Conservation (phyloP, 805 yeast species). For the Pichia californica region DNA sequence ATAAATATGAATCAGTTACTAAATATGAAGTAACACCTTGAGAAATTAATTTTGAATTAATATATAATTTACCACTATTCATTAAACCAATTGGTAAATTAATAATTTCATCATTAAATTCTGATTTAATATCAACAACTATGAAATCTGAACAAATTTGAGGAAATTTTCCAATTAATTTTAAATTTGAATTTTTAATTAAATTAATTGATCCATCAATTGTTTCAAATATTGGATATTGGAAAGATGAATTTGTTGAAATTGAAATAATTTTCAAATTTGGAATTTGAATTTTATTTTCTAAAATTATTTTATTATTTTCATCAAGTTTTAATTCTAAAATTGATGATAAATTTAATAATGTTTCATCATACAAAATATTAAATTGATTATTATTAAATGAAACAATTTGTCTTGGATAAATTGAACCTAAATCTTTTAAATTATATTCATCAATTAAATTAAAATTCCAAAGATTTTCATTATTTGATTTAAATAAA, state of each 20-base stretch:
- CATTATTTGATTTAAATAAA: constrained; percentile 43
- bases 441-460: constrained; percentile 23
- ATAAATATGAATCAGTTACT: constrained; percentile 61
- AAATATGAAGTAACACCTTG: constrained; percentile 78
- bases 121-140: constrained; percentile 25
- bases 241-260: constrained; percentile 48
- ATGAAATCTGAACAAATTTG: constrained; percentile 61
- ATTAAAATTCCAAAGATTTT: constrained; percentile 39
- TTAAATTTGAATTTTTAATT: constrained; percentile 19
- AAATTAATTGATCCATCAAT: constrained; percentile 54
- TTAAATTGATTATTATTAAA: constrained; percentile 46
- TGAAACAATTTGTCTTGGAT: constrained; percentile 59
- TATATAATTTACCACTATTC: constrained; percentile 65
- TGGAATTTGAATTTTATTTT: constrained; percentile 33
- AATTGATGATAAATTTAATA: neutral
- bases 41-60: constrained; percentile 51
- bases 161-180: constrained; percentile 47
- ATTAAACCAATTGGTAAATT: constrained; percentile 60
- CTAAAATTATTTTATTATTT: neutral
- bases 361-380: constrained; percentile 49
- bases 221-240: constrained; percentile 48
- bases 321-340: constrained; percentile 34
- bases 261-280: constrained; percentile 47
- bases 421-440: constrained; percentile 31
- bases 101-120: constrained; percentile 11